Conservation (phyloP, 108 stramenopile genomes). For the Phaeodactylum tricornutum region DNA sequence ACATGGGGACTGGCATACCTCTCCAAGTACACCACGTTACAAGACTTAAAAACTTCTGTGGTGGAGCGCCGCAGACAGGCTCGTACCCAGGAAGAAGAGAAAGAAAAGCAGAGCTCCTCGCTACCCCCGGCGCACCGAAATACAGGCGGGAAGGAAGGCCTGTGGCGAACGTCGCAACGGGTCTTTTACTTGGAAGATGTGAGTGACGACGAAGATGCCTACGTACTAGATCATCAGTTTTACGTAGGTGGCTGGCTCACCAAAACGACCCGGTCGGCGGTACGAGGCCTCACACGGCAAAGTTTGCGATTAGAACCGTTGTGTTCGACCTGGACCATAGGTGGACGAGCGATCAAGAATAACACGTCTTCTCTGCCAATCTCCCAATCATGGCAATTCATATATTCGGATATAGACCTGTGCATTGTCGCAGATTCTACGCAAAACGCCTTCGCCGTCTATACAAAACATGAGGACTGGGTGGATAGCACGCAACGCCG, state of each 20-base stretch:
- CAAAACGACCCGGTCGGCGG: constrained; percentile 21
- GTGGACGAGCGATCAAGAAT: constrained; percentile 7
- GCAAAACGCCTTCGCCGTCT: constrained; percentile 38
- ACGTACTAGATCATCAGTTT: constrained; percentile 30
- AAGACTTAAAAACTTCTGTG: no score
- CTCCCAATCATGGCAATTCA: no score
- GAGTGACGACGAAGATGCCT: constrained; percentile 34
- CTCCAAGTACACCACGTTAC: constrained; percentile 19
- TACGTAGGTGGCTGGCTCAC: constrained; percentile 29
- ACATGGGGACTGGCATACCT: constrained; percentile 47
- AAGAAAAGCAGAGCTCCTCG: no score
- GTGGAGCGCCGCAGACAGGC: no score
- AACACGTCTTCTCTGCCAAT: constrained; percentile 17
- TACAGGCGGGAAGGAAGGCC: neutral
- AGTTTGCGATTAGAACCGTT: constrained; percentile 20
- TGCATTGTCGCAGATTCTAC: constrained; percentile 30
- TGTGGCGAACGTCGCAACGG: constrained; percentile 9
- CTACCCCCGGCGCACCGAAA: no score
- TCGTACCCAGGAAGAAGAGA: no score
- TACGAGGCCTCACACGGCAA: constrained; percentile 37
- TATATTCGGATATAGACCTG: constrained; percentile 49
- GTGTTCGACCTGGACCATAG: neutral
- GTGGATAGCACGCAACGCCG: constrained; percentile 1
- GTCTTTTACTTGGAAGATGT: constrained; percentile 44
- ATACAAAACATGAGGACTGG: constrained; percentile 46